phyloP scores from a whole-genome alignment of 306 rosid species.

The Cajanus cajan region DNA sequence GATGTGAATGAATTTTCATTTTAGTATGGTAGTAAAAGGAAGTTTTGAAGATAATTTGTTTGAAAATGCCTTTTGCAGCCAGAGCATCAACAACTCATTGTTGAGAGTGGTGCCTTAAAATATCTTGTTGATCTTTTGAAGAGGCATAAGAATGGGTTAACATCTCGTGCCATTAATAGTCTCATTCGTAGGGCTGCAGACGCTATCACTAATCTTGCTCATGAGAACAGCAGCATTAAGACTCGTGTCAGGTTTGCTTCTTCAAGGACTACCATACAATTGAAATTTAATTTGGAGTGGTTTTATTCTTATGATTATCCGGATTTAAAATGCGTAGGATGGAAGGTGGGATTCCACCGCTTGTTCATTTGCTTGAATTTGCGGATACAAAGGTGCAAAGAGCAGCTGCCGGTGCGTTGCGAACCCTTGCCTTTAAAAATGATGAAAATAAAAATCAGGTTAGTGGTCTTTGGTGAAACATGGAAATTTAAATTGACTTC shows the following conservation, averaged over 20 bases:
- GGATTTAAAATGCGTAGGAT: slow-evolving; percentile 47
- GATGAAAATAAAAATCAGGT: slow-evolving; percentile 92
- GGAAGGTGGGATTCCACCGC: slow-evolving; percentile 93
- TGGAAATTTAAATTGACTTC: slow-evolving; percentile 5
- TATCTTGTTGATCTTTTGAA: slow-evolving; percentile 72
- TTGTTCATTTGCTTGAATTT: slow-evolving; percentile 82
- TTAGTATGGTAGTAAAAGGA: neutral
- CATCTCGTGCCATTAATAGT: slow-evolving; percentile 71
- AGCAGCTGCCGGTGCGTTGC: slow-evolving; percentile 90
- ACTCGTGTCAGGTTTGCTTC: slow-evolving; percentile 75
- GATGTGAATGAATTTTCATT: neutral
- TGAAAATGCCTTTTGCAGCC: slow-evolving; percentile 61
- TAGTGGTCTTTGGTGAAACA: slow-evolving; percentile 9
- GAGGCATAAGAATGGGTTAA: slow-evolving; percentile 53
- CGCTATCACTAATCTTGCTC: slow-evolving; percentile 90
- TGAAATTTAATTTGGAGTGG: neutral
- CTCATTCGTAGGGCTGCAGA: slow-evolving; percentile 93
- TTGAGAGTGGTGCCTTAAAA: slow-evolving; percentile 73
- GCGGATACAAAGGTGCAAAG: slow-evolving; percentile 87
- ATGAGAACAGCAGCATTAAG: slow-evolving; percentile 82
- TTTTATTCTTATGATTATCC: slow-evolving; percentile 18
- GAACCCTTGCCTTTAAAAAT: slow-evolving; percentile 82
- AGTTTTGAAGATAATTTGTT: slow-evolving; percentile 2
- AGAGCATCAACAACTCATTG: slow-evolving; percentile 87
- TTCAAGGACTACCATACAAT: neutral